A percentile compares a stretch with the other conserved stretches of the same genome.
phyloP scores from a whole-genome alignment of 78 protist species.

The Dictyostelium discoideum region DNA sequence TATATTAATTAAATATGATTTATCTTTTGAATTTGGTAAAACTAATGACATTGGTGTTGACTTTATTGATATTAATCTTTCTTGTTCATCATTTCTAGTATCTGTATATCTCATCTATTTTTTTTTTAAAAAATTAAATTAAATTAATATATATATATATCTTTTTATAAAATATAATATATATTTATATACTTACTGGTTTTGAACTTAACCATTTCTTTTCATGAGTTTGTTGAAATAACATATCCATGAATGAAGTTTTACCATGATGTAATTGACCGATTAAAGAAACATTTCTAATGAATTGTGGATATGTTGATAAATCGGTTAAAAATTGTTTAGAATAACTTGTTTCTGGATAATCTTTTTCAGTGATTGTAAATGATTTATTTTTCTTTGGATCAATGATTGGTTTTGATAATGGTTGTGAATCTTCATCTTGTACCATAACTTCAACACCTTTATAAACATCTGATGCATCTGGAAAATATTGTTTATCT shows the following conservation, averaged over 20 bases:
- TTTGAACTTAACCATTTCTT: conserved; percentile 56
- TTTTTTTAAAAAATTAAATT: too few species aligned
- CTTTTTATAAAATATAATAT: too few species aligned
- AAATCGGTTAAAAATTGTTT: conserved; percentile 82
- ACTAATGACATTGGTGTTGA: conserved; percentile 95
- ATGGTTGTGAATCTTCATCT: conserved; percentile 98
- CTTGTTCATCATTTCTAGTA: conserved; percentile 95
- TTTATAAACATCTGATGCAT: conserved; percentile 92
- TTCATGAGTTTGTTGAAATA: conserved; percentile 94
- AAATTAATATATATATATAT: too few species aligned
- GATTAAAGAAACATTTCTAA: conserved; percentile 94
- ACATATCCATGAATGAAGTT: conserved; percentile 94
- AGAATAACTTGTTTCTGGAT: conserved; percentile 61
- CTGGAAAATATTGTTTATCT: conserved; percentile 98
- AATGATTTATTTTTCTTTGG: conserved; percentile 79
- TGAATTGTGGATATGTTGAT: conserved; percentile 81
- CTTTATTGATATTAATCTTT: conserved; percentile 93
- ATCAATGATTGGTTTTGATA: conserved; percentile 96
- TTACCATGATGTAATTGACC: conserved; percentile 98
- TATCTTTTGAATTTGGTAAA: conserved; percentile 87
- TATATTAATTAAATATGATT: conserved; percentile 93
- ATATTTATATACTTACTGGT: conserved; percentile 41
- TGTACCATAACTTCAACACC: conserved; percentile 97
- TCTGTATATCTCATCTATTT: conserved; percentile 96
- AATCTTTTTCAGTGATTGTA: conserved; percentile 31